Conservation (phyloP, 768 basidiomycete species). For the Tricholoma matsutake region DNA sequence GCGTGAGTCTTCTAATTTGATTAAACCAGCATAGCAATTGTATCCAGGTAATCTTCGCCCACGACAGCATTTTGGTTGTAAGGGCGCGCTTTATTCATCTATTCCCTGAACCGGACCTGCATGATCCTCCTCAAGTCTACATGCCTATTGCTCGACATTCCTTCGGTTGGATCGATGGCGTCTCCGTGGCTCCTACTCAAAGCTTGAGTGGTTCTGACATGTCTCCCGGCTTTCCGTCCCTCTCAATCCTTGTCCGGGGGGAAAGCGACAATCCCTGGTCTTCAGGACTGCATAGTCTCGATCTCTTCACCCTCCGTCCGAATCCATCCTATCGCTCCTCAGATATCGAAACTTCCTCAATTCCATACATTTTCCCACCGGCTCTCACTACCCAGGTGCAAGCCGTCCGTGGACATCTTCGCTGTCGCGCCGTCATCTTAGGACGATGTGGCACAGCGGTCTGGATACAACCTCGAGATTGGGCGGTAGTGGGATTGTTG, state of each 20-base stretch:
- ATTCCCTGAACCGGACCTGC: slow-evolving; percentile 47
- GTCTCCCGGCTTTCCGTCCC: neutral
- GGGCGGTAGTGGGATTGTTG: slow-evolving; percentile 37
- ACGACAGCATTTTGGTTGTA: slow-evolving; percentile 50
- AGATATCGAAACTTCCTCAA: neutral
- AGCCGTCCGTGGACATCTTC: slow-evolving; percentile 48
- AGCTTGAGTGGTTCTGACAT: neutral
- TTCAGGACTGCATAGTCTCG: slow-evolving; percentile 42
- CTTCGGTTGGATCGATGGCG: slow-evolving; percentile 69
- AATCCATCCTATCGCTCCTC: slow-evolving; percentile 26
- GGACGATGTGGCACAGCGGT: slow-evolving; percentile 56
- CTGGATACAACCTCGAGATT: slow-evolving; percentile 59
- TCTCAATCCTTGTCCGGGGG: slow-evolving; percentile 55
- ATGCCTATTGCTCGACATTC: slow-evolving; percentile 41
- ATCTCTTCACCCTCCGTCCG: slow-evolving; percentile 46
- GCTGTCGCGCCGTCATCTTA: slow-evolving; percentile 51
- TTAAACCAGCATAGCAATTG: slow-evolving; percentile 44
- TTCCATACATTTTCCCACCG: slow-evolving; percentile 51
- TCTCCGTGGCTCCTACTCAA: slow-evolving; percentile 35
- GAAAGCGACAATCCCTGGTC: slow-evolving; percentile 65
- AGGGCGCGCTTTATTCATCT: slow-evolving; percentile 57
- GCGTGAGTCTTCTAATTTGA: slow-evolving; percentile 1
- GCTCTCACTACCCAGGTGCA: slow-evolving; percentile 29
- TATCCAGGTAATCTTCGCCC: slow-evolving; percentile 48
- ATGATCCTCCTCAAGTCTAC: slow-evolving; percentile 22